Evolutionary conservation across 768 basidiomycete species (phyloP), one percentile per base, ranked within the genome.

Genomic region (Lactarius evosmus): DNA sequence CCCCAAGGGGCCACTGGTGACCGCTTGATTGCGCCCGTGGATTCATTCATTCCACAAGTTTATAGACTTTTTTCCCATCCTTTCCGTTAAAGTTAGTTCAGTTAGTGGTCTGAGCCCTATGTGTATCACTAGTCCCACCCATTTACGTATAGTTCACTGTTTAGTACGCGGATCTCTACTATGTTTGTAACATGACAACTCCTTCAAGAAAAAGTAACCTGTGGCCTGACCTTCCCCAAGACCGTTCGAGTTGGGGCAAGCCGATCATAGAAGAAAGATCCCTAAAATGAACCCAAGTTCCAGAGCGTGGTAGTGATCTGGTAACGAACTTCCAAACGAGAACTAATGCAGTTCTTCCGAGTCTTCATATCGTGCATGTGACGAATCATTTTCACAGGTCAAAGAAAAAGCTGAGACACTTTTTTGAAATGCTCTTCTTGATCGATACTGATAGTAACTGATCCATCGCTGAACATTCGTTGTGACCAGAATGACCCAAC

Each of bases 1-100:
- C 78, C 29, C 68, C 75, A 41, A 74, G 76, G n/a, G 83, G 84
- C 7, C 83, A 84, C 69, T 85, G 84, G 84, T 85, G 66, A 77
- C 66, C 19, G 16, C 17, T 36, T 41, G 22, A 34, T 41, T 53
- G 12, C 32, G 17, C 52, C 57, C 36, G 7, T 27, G 8, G 17
- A 50, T 52, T 44, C 30, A 12, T 58, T 38, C 27, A 63, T 53
- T 44, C 29, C 36, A 36, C 22, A 53, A 36, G 34, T 38, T 57
- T 30, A 22, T 62, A 46, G 41, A 25, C 16, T 46, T 49, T 64
- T 56, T 52, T 38, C 51, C 40, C 40, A 50, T 49, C 29, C 34
- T 27, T 17, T 36, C 59, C 14, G 12, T 56, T 46, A 19, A 12
- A 56, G 40, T 56, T 57, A n/a, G 50, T 30, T 40, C 41, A 17